phyloP scores from a whole-genome alignment of 305 asterid genomes.

The Fraxinus greggii region DNA sequence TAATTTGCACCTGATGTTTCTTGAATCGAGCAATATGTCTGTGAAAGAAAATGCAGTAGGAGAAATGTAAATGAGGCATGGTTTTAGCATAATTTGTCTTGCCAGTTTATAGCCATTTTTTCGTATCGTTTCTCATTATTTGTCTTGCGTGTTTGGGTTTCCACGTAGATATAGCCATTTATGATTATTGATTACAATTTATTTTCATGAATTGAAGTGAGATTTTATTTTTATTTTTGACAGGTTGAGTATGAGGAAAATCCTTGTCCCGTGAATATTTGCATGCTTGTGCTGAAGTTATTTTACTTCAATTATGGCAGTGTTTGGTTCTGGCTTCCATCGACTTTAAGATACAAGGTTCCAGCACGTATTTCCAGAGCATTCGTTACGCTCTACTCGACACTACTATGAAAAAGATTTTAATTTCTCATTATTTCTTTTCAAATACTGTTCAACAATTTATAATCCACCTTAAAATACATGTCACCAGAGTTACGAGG shows the following conservation, averaged over 20 bases:
- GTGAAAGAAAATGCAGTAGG: not conserved
- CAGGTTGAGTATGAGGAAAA: not conserved
- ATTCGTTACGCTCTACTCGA: not conserved
- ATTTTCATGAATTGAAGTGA: not conserved
- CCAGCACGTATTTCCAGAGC: constrained; percentile 12
- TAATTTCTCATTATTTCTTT: not conserved
- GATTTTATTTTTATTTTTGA: not conserved
- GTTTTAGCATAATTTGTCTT: not conserved
- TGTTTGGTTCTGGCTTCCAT: constrained; percentile 21
- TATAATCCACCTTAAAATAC: not conserved
- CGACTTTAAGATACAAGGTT: constrained; percentile 8
- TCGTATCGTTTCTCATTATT: not conserved
- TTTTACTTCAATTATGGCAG: constrained; percentile 2
- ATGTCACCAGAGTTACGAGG: constrained; percentile 2
- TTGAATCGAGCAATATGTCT: not conserved
- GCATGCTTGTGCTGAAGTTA: constrained; percentile 18
- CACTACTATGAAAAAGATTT: not conserved
- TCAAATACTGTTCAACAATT: not conserved
- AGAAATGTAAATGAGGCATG: not conserved
- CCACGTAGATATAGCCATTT: not conserved
- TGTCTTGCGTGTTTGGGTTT: not conserved
- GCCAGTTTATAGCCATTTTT: not conserved
- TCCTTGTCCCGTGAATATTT: not conserved
- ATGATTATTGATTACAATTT: not conserved
- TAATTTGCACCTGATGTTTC: not conserved